Conservation (phyloP, 2,329 filamentous ascomycete genomes). For the Magnaporthales sp. region DNA sequence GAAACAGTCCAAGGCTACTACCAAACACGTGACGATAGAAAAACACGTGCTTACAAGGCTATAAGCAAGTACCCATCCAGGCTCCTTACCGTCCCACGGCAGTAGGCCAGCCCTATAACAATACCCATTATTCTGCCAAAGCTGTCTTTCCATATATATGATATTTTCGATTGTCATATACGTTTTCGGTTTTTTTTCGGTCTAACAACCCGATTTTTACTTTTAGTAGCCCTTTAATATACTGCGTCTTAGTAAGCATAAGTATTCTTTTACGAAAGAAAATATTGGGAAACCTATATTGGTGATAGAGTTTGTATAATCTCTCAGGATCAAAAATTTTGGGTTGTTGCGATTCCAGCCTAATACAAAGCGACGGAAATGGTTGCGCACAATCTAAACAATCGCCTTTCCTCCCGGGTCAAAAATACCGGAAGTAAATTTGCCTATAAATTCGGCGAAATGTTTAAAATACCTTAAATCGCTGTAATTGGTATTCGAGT, state of each 20-base stretch:
- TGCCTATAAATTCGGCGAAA: conserved; percentile 9
- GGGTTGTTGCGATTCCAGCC: conserved; percentile 6
- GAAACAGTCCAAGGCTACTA: too few relatives aligned
- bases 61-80: too few relatives aligned
- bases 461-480: conserved; percentile 6
- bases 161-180: conserved; percentile 7
- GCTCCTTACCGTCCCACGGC: too few relatives aligned
- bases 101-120: too few relatives aligned
- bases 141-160: conserved; percentile 8
- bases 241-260: neutral
- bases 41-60: too few relatives aligned
- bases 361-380: conserved; percentile 7
- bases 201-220: conserved; percentile 5
- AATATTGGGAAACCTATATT: conserved; percentile 4
- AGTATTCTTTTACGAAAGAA: neutral
- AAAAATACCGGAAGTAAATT: conserved; percentile 1
- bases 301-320: conserved; percentile 6
- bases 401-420: conserved; percentile 4
- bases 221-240: conserved; percentile 3
- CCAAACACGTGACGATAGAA: too few relatives aligned
- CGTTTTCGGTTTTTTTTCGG: neutral
- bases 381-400: conserved; percentile 5
- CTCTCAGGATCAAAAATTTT: conserved; percentile 2
- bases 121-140: conserved; percentile 6
- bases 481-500: neutral